Evolutionary conservation across 2,329 filamentous ascomycete genomes (phyloP), one percentile per base, ranked within the genome.

Genomic region (Akanthomyces lecanii): DNA sequence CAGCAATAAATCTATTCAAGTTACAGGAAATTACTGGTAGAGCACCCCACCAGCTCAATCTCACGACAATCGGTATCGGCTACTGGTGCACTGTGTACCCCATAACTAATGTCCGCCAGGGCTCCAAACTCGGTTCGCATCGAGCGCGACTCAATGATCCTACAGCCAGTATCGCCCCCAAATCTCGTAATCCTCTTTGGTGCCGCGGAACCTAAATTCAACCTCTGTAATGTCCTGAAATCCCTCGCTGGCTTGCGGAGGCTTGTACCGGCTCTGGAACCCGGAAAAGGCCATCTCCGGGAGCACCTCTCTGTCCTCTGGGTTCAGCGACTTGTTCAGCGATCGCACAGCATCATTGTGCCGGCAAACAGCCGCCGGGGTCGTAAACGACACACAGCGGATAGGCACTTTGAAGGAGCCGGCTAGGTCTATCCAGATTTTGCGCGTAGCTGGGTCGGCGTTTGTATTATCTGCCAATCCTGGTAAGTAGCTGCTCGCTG

Each of bases 271-370:
- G 10, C 87, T 85, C 18, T 81, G 78, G 71, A 92, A 99, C 14
- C 87, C 84, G 28, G 82, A 86, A 73, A 97, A 98, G 0, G 95
- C 94, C 66, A 95, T 80, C 51, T 84, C 85, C 0, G 94, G 93
- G 5, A 99, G 81, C 1, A 85, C 81, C 0, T 82, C 78, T 66
- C 95, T 84, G 28, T 85, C 84, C 74, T 98, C 94, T 1, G 93
- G 94, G 71, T 98, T 98, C 77, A 92, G 81, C 80, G 88, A 66
- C 57, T 75, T 73, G 69, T 87, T 88, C 70, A 93, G 78, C 1
- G 92, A 86, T 65, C 95, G 85, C 55, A 96, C 90, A 1, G 85
- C 85, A 71, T 96, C 90, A 72, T 99, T 99, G 77, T 99, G 95
- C 73, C 92, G 87, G 68, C 85, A 87, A 10, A 97, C 73, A 50